Evolutionary conservation across 345 rosid genomes (phyloP).

Genomic region (Citrus medica): DNA sequence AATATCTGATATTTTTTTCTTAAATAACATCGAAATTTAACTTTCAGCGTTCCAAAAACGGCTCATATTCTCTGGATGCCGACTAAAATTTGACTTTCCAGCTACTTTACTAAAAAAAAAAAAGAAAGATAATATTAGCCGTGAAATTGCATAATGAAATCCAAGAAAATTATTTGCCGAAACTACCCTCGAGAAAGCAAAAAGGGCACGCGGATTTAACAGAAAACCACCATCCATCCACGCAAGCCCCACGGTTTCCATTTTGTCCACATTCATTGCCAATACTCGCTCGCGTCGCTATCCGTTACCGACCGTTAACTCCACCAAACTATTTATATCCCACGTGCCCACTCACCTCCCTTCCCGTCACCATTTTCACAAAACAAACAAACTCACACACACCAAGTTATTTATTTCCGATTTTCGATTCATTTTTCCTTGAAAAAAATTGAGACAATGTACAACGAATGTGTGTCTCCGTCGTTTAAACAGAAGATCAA

Average conservation of each 20-base stretch:
- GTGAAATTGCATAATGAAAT: background rate
- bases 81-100: too few species aligned
- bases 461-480: slow-evolving; percentile 29
- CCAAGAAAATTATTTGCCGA: background rate
- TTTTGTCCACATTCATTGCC: background rate
- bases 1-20: too few species aligned
- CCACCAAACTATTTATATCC: background rate
- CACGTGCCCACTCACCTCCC: background rate
- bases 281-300: background rate
- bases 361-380: background rate
- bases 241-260: slow-evolving; percentile 32
- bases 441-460: slow-evolving; percentile 10
- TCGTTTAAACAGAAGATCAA: slow-evolving; percentile 36
- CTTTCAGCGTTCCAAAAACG: too few species aligned
- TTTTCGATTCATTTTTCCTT: background rate
- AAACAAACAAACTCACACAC: background rate
- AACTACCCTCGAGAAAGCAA: background rate
- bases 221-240: slow-evolving; percentile 15
- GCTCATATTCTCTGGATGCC: too few species aligned
- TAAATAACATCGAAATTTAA: too few species aligned
- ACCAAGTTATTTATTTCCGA: background rate
- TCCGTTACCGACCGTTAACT: slow-evolving; percentile 1
- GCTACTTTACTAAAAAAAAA: too few species aligned
- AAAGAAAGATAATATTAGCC: background rate
- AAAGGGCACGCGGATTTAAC: slow-evolving; percentile 4